Conservation (phyloP, 2,329 filamentous ascomycete species). For the Escovopsis sp. region DNA sequence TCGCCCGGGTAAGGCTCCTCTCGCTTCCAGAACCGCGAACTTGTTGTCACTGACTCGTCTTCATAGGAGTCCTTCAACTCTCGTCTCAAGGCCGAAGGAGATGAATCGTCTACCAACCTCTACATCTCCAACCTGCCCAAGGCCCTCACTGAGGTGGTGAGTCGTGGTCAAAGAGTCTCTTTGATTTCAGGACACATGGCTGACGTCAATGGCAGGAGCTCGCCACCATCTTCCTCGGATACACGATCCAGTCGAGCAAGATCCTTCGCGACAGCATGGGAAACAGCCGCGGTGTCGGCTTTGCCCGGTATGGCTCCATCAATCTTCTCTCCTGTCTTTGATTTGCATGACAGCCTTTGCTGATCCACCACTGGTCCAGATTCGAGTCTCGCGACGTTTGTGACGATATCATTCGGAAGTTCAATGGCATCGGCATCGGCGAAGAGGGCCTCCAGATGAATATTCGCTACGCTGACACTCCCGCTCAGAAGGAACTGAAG, state of each 20-base stretch:
- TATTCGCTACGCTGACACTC: constrained; percentile 92
- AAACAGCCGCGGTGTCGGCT: constrained; percentile 90
- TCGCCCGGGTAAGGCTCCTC: constrained; percentile 56
- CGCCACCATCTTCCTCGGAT: constrained; percentile 62
- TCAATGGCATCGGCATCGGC: constrained; percentile 63
- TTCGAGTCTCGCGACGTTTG: constrained; percentile 84
- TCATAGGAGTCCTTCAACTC: constrained; percentile 89
- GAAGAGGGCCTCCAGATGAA: constrained; percentile 74
- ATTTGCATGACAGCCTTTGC: too few species aligned
- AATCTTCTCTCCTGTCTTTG: neutral
- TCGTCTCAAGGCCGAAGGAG: constrained; percentile 88
- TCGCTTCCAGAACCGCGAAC: neutral
- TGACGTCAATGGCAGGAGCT: constrained; percentile 38
- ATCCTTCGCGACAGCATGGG: constrained; percentile 86
- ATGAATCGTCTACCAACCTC: constrained; percentile 80
- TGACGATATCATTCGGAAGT: constrained; percentile 74
- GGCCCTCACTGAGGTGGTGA: constrained; percentile 75
- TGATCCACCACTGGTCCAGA: neutral
- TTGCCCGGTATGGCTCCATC: constrained; percentile 58
- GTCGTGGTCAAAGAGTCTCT: too few species aligned
- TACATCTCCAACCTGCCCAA: constrained; percentile 97
- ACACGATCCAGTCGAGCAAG: constrained; percentile 80
- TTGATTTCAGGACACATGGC: too few species aligned
- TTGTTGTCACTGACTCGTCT: constrained; percentile 6
- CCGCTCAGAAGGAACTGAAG: constrained; percentile 92